Evolutionary conservation across 2,329 filamentous ascomycete genomes (phyloP), one percentile per base, ranked within the genome.

Genomic region (Talaromyces islandicus): DNA sequence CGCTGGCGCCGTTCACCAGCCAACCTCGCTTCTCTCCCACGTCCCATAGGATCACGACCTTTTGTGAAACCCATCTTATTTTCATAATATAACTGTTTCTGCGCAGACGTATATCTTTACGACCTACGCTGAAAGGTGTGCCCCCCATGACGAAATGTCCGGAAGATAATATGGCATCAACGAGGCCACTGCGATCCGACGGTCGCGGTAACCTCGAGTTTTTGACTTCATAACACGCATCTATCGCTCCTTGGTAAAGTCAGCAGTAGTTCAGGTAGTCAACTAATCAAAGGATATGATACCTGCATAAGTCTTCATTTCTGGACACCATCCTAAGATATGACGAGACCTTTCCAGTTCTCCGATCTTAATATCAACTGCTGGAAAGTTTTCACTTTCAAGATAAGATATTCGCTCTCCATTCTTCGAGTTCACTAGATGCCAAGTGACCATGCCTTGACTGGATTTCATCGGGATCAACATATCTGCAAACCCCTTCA

Each of bases 401-500:
- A 67, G 59, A 48, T 70, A 73, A 11, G 70, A 71, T 30, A 73
- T 66, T 21, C 67, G 64, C 19, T 66, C 46, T 17, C 62, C 56
- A 14, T 70, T 29, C 10, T 63, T 25, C 25, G 67, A 67, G 29
- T 64, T 61, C 2, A 70, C 12, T 11, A 60, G 41, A 38, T 76
- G 73, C 75, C 74, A 77, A 25, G 14, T 67, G 58, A 19, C 56
- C 60, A 2, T 53, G 35, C 50, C 25, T 55, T 57, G 35, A 63
- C 58, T 1, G 65, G 68, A 7, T 3, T 56, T 52, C 30, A 25
- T 56, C n/a, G 70, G 65, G 2, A 72, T 56, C 10, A 76, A 57
- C 64, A 76, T 70, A 0, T 70, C 66, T 4, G 70, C 71, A 53
- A 73, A 75, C 0, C 74, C 73, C 58, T 77, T 77, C 21, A 77